These are phyloP conservation scores for Cercospora zeina DNA, from an alignment of 2,329 filamentous ascomycete species.

Conservation along the genomic window DNA sequence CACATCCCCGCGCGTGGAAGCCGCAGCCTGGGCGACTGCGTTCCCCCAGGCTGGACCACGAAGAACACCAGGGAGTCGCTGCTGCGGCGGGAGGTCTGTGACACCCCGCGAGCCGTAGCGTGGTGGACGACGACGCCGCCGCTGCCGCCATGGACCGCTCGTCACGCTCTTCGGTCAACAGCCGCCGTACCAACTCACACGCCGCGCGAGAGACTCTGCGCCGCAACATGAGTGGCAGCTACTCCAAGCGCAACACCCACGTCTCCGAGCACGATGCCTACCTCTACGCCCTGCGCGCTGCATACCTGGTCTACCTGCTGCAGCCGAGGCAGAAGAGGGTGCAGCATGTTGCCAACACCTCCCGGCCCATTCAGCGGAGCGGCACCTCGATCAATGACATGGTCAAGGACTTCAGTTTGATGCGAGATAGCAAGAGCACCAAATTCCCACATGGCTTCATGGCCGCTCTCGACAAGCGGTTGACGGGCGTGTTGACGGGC, in stretches of 20 bases:
- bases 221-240: constrained; percentile 43
- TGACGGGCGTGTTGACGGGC: constrained; percentile 77
- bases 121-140: not conserved
- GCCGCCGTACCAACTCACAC: constrained; percentile 47
- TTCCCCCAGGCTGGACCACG: not conserved
- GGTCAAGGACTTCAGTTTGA: constrained; percentile 78
- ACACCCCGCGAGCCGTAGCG: not conserved
- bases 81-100: not conserved
- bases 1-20: constrained; percentile 7
- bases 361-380: constrained; percentile 64
- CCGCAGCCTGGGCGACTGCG: constrained; percentile 1
- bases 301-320: constrained; percentile 88
- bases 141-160: constrained; percentile 34
- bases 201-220: constrained; percentile 44
- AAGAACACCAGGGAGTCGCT: not conserved
- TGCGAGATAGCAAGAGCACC: constrained; percentile 68
- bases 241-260: constrained; percentile 25
- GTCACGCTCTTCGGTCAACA: constrained; percentile 39
- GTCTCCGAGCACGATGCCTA: constrained; percentile 74
- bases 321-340: constrained; percentile 87
- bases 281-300: constrained; percentile 83
- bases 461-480: constrained; percentile 70
- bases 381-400: constrained; percentile 76
- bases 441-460: constrained; percentile 72
- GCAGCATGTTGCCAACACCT: constrained; percentile 70